Conservation (phyloP, 257 asterid species). For the Salvia miltiorrhiza region DNA sequence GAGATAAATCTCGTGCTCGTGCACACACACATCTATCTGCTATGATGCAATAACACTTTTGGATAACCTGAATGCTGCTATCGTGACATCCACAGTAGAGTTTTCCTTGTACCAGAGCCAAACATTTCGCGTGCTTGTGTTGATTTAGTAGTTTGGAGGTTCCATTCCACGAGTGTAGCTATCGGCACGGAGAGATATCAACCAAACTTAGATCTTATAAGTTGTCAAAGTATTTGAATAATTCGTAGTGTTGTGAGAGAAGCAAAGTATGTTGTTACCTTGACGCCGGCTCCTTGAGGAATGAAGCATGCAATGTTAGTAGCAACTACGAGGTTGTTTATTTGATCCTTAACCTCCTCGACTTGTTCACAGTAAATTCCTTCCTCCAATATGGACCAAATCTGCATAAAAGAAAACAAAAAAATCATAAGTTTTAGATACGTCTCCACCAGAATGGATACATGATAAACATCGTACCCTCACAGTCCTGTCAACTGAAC, state of each 20-base stretch:
- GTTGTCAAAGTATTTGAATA: no score
- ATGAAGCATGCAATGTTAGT: slow-evolving; percentile 63
- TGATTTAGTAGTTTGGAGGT: slow-evolving; percentile 56
- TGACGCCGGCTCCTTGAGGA: slow-evolving; percentile 81
- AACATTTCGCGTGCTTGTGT: slow-evolving; percentile 52
- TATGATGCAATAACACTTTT: neutral
- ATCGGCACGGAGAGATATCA: neutral
- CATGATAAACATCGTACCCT: slow-evolving; percentile 42
- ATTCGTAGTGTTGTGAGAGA: no score
- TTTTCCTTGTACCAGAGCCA: slow-evolving; percentile 63
- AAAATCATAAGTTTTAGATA: neutral
- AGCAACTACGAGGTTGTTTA: slow-evolving; percentile 56
- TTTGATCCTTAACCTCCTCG: slow-evolving; percentile 75
- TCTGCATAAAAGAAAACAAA: no score
- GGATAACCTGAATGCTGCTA: slow-evolving; percentile 91
- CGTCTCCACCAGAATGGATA: neutral
- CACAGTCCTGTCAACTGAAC: slow-evolving; percentile 77
- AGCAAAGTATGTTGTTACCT: slow-evolving; percentile 38
- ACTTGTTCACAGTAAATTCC: slow-evolving; percentile 62
- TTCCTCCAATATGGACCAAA: slow-evolving; percentile 56
- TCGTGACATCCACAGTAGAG: slow-evolving; percentile 81
- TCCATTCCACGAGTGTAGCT: slow-evolving; percentile 79
- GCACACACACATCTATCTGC: neutral
- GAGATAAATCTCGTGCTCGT: no score
- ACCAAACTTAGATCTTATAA: no score